These are phyloP conservation scores for Zasmidium citrigriseum DNA, from an alignment of 2,329 filamentous ascomycete genomes.

Conservation along the genomic window DNA sequence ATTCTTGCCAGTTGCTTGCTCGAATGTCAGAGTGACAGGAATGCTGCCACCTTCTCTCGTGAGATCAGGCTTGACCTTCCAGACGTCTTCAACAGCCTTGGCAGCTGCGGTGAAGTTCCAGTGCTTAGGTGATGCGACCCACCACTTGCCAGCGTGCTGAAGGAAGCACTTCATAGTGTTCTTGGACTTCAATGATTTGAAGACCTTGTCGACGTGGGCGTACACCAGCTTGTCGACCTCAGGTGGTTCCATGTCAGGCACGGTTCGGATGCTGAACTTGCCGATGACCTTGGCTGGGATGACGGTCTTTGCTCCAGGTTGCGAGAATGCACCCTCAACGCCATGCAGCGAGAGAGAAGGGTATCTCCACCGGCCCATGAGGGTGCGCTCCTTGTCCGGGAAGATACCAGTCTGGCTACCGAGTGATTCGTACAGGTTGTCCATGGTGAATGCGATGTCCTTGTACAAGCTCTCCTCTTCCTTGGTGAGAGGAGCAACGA, in stretches of 20 bases:
- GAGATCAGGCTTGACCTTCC: slow-evolving; percentile 89
- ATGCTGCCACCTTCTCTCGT: slow-evolving; percentile 97
- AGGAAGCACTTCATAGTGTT: slow-evolving; percentile 81
- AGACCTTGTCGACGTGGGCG: slow-evolving; percentile 80
- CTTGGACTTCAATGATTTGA: slow-evolving; percentile 86
- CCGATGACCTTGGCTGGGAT: slow-evolving; percentile 97
- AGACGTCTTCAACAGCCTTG: slow-evolving; percentile 96
- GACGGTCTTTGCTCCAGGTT: slow-evolving; percentile 94
- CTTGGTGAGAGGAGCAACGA: slow-evolving; percentile 83
- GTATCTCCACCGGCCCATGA: slow-evolving; percentile 96
- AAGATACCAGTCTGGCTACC: slow-evolving; percentile 87
- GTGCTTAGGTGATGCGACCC: slow-evolving; percentile 95
- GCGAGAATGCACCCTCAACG: slow-evolving; percentile 90
- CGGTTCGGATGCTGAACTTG: slow-evolving; percentile 97
- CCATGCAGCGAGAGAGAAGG: slow-evolving; percentile 94
- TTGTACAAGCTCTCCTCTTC: slow-evolving; percentile 89
- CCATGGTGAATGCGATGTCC: slow-evolving; percentile 92
- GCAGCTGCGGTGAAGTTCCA: slow-evolving; percentile 96
- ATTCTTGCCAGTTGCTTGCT: slow-evolving; percentile 97
- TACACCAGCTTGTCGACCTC: slow-evolving; percentile 83
- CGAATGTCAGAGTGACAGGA: slow-evolving; percentile 93
- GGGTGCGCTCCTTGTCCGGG: slow-evolving; percentile 82
- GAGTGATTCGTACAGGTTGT: slow-evolving; percentile 87
- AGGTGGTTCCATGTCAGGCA: slow-evolving; percentile 94
- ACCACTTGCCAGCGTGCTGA: slow-evolving; percentile 94